Evolutionary conservation across 495 filamentous ascomycete species (phyloP).

Genomic region (Neurospora africana): DNA sequence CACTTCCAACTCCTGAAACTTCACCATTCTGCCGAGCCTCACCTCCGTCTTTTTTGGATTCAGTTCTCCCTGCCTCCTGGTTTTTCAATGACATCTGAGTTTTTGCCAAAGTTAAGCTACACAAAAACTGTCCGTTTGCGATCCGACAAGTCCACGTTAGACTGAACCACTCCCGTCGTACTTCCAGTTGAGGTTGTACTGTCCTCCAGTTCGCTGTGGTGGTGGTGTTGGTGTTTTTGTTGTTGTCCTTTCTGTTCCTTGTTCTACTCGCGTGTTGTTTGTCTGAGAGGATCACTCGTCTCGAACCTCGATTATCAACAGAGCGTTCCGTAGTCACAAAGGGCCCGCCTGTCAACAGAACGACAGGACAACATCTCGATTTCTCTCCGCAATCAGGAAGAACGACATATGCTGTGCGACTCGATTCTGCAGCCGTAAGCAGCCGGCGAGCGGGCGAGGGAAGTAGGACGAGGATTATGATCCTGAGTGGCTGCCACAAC

Average conservation of each 20-base stretch:
- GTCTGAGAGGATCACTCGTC: not conserved
- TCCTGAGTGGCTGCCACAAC: not conserved
- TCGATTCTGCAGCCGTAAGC: slow-evolving; percentile 8
- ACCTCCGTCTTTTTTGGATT: not conserved
- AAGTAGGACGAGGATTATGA: not conserved
- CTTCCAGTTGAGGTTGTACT: not conserved
- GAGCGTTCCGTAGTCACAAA: not conserved
- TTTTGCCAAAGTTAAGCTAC: no score
- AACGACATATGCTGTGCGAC: slow-evolving; percentile 16
- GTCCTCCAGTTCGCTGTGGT: not conserved
- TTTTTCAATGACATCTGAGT: not conserved
- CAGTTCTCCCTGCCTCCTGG: not conserved
- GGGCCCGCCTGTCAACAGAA: not conserved
- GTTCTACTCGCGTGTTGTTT: not conserved
- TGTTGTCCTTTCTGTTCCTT: not conserved
- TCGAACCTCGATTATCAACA: not conserved
- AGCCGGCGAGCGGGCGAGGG: slow-evolving; percentile 10
- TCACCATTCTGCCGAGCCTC: not conserved
- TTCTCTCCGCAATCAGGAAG: slow-evolving; percentile 4
- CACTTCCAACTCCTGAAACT: not conserved
- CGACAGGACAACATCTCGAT: not conserved
- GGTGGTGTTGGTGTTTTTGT: no score
- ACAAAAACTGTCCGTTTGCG: not conserved
- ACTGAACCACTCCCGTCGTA: not conserved
- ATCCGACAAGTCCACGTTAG: not conserved